Percentiles rank a stretch among this genome's conserved stretches.
Evolutionary conservation across 1,284 basidiomycete species (phyloP).

Genomic region (Cryptococcus floricola): DNA sequence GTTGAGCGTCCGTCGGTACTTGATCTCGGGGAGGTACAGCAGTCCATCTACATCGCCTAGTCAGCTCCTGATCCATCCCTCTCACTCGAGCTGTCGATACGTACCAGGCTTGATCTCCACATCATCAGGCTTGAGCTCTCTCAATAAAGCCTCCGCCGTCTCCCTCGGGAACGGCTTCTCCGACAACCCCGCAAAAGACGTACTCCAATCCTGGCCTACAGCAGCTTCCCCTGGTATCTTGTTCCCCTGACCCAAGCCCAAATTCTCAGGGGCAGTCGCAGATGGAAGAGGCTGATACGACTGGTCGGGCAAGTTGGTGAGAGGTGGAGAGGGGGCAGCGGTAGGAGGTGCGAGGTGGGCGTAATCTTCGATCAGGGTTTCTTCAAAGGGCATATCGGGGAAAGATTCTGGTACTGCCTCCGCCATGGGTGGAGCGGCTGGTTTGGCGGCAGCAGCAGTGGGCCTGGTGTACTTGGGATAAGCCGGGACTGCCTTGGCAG

Average conservation of each 20-base stretch:
- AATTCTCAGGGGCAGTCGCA: not conserved
- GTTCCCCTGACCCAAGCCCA: not conserved
- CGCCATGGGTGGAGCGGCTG: conserved; percentile 5
- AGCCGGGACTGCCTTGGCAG: conserved; percentile 5
- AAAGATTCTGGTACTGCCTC: conserved; percentile 10
- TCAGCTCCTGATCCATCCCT: not conserved
- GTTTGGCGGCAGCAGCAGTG: not conserved
- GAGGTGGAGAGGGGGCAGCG: conserved; percentile 1
- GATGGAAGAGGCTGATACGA: conserved; percentile 3
- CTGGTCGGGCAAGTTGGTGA: conserved; percentile 6
- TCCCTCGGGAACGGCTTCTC: conserved; percentile 73
- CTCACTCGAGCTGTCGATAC: conserved; percentile 23
- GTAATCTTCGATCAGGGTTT: conserved; percentile 19
- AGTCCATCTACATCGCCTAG: conserved; percentile 66
- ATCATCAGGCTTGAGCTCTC: conserved; percentile 70
- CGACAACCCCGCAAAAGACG: conserved; percentile 78
- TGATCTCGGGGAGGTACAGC: conserved; percentile 94
- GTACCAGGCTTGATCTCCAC: conserved; percentile 90
- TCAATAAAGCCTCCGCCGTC: conserved; percentile 66
- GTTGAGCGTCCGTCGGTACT: conserved; percentile 93
- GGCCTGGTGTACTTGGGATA: not conserved
- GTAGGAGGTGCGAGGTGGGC: conserved; percentile 9
- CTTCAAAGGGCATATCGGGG: conserved; percentile 17
- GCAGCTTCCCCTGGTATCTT: conserved; percentile 13
- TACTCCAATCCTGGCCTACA: conserved; percentile 68